Base-by-base conservation (phyloP, 306 rosid genomes). In the Alnus glutinosa region DNA sequence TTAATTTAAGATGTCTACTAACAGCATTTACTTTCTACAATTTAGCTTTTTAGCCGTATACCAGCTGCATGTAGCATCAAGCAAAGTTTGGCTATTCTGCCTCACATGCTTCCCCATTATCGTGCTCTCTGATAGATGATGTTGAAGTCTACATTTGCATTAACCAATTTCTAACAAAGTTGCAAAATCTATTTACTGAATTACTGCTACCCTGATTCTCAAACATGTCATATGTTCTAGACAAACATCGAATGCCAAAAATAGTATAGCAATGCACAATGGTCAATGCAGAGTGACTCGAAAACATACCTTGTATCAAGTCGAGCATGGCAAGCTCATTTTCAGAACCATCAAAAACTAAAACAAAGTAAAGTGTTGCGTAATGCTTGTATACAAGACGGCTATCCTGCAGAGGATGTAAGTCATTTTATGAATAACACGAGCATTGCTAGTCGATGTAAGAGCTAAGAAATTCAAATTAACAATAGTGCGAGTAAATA, bases 311-410 rank as follows among this genome's bases (percentile, higher is more conserved):
- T 96, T 96, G 98, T 77, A 93, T 96, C 81, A 93, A 79, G 82
- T 96, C 99, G 28, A 93, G 98, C 92, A 96, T 93, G 66, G 98
- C 99, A 61, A 96, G 99, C 89, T 93, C 98, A 42, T 93, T 96
- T 84, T 96, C 99, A 80, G 94, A 89, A 77, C 98, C 84, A 87
- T 96, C 97, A 51, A 96, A 93, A 44, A 96, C 79, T 70, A 96
- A 87, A 77, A 91, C 98, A 4, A 96, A 90, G 85, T 93, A 96
- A 36, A 96, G 86, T 70, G 99, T 95, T 52, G 99, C 98, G 44
- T 77, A 91, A 79, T 93, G 98, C 87, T 95, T 93, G 96, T 95
- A 95, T 42, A 93, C 97, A 59, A 93, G 91, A 61, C 93, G 93
- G 70, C 94, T 85, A 83, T 92, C 97, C 98, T 95, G 90, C 83